Base-by-base conservation (phyloP, 2,329 filamentous ascomycete species). In the Pyrenochaeta sp. region DNA sequence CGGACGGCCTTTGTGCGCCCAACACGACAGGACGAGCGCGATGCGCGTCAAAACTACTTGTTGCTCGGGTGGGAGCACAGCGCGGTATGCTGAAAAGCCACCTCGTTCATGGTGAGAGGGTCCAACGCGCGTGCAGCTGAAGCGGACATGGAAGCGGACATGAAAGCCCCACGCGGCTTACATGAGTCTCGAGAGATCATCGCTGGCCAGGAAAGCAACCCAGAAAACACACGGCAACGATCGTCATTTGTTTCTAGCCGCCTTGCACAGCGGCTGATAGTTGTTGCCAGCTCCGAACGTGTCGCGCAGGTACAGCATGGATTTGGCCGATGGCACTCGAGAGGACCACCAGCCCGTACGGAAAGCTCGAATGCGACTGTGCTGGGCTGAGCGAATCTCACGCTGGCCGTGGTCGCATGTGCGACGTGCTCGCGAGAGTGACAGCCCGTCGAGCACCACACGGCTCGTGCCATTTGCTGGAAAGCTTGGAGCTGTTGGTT, bases 241-340 rank as follows among this genome's bases (percentile, higher is more conserved):
- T 45, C 48, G 47, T 47, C 54, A 60, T 49, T 50, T 43, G 55
- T 55, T 51, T 39, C 43, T 40, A 32, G 40, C 30, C 31, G 35
- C 35, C 56, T 63, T 36, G 37, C 51, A 59, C 56, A 49, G 50
- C 61, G 46, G 59, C 56, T 53, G 60, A 55, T 41, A 30, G 30
- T 39, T 33, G 40, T 41, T 23, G 50, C 51, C 49, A 53, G 51
- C 43, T 45, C 40, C 45, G 27, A 30, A 29, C 27, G 18, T 41
- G 41, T 56, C 42, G 49, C 45, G 35, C 42, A 36, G 41, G 14
- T 32, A 47, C 33, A 17, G 48, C 40, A 30, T 49, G 36, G 35
- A 41, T 37, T 40, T 41, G 47, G 47, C 50, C 18, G 33, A 41
- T 37, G 30, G 27, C 43, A 43, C 33, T 49, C 41, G 45, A 44